A percentile compares a stretch with the other conserved stretches of the same genome.
Evolutionary conservation across 768 basidiomycete species (phyloP).

Genomic region (Leccinum olivaceopallidum): DNA sequence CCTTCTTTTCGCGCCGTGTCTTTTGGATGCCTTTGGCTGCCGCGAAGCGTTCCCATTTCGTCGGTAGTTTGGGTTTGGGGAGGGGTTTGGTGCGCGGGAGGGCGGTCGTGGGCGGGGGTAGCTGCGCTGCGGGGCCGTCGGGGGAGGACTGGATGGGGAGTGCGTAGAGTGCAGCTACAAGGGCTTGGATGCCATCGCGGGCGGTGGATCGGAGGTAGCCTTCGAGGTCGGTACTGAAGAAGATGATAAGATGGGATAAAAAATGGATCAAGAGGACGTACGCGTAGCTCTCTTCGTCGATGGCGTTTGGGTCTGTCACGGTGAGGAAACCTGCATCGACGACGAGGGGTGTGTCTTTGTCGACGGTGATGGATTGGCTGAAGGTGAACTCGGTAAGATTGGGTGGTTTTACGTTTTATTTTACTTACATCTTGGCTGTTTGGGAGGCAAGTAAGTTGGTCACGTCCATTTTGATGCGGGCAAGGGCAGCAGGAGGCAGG

Average conservation of each 20-base stretch:
- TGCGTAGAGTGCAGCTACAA: constrained; percentile 77
- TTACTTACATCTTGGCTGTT: neutral
- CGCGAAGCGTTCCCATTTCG: constrained; percentile 98
- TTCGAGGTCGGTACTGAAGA: constrained; percentile 69
- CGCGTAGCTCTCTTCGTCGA: constrained; percentile 85
- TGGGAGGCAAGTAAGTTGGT: neutral
- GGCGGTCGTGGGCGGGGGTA: constrained; percentile 73
- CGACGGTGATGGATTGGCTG: neutral
- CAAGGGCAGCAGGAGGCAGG: neutral
- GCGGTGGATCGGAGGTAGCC: constrained; percentile 77
- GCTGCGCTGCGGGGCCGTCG: constrained; percentile 81
- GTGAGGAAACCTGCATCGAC: constrained; percentile 59
- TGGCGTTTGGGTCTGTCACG: constrained; percentile 84
- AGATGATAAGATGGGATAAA: neutral
- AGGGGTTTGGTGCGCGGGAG: constrained; percentile 92
- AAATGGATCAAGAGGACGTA: constrained; percentile 38
- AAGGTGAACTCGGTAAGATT: neutral
- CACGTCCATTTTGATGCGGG: neutral
- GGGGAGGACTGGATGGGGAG: constrained; percentile 75
- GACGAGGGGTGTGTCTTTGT: neutral
- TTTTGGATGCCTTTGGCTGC: constrained; percentile 92
- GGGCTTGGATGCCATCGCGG: constrained; percentile 78
- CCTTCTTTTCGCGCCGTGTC: constrained; percentile 66
- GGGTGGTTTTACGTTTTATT: neutral
- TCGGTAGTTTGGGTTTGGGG: constrained; percentile 88